These are phyloP conservation scores for Noccaea bulbosa DNA, from an alignment of 345 rosid species.

Conservation along the genomic window DNA sequence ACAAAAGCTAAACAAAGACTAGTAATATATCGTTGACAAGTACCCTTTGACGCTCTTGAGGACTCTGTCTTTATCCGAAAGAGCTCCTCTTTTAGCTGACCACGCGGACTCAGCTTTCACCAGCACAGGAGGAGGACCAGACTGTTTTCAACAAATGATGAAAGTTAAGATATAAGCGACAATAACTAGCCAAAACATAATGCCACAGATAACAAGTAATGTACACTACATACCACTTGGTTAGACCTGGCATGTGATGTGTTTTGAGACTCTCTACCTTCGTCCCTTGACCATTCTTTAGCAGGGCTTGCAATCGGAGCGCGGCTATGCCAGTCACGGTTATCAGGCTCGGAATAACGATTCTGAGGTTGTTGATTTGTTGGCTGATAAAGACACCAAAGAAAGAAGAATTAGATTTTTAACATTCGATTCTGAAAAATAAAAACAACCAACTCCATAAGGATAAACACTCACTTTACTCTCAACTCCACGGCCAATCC, in stretches of 20 bases:
- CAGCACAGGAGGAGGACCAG: conserved; percentile 58
- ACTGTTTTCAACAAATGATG: conserved; percentile 45
- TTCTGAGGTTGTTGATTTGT: conserved; percentile 56
- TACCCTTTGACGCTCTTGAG: conserved; percentile 80
- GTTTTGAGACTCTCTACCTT: conserved; percentile 37
- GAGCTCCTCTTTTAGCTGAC: conserved; percentile 59
- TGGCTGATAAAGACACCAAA: conserved; percentile 41
- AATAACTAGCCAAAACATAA: not conserved
- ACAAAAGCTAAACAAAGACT: not conserved
- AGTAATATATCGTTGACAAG: not conserved
- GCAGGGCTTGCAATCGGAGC: conserved; percentile 45
- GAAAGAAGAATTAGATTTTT: not conserved
- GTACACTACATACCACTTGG: conserved; percentile 54
- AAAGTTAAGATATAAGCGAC: not conserved
- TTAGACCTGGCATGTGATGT: conserved; percentile 46
- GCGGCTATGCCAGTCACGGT: conserved; percentile 76
- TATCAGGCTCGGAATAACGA: conserved; percentile 74
- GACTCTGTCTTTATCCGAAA: conserved; percentile 61
- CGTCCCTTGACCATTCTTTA: conserved; percentile 63
- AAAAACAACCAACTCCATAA: not conserved
- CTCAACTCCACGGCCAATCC: conserved; percentile 53
- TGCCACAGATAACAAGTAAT: not conserved
- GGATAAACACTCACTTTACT: conserved; percentile 52
- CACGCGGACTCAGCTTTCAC: conserved; percentile 76
- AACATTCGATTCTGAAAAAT: not conserved